These are phyloP conservation scores for Lachnellula occidentalis DNA, from an alignment of 2,329 filamentous ascomycete genomes.

Conservation along the genomic window DNA sequence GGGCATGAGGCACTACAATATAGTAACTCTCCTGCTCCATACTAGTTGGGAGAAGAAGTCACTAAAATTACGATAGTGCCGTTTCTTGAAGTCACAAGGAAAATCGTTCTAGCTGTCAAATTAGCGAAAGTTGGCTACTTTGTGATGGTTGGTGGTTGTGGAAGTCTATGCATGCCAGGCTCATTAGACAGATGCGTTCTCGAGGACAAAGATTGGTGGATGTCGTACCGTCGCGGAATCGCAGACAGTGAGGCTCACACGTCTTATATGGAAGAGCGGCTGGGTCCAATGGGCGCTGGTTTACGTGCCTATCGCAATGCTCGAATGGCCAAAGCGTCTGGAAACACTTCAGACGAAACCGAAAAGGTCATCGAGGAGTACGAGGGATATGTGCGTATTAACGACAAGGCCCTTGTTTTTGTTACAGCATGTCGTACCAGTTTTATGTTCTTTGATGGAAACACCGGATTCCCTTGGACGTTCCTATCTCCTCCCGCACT, in stretches of 20 bases:
- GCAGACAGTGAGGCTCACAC: background rate
- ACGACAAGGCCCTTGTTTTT: background rate
- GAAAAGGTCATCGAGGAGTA: background rate
- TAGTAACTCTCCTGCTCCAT: background rate
- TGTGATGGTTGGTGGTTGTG: background rate
- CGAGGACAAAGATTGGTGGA: background rate
- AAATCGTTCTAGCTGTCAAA: background rate
- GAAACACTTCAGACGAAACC: background rate
- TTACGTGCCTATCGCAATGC: background rate
- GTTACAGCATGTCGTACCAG: background rate
- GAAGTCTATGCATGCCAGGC: background rate
- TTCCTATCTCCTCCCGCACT: background rate
- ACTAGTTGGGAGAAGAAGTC: background rate
- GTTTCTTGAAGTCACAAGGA: background rate
- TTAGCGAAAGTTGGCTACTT: background rate
- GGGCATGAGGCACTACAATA: background rate
- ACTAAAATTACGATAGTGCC: background rate
- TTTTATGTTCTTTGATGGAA: background rate
- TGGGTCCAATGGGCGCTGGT: background rate
- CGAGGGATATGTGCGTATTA: background rate
- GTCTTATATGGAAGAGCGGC: background rate
- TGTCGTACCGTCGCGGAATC: background rate
- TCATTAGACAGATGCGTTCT: background rate
- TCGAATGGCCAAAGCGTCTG: background rate
- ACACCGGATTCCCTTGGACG: background rate